Conservation (phyloP, 2,329 filamentous ascomycete genomes). For the Lasiodiplodia citricola region DNA sequence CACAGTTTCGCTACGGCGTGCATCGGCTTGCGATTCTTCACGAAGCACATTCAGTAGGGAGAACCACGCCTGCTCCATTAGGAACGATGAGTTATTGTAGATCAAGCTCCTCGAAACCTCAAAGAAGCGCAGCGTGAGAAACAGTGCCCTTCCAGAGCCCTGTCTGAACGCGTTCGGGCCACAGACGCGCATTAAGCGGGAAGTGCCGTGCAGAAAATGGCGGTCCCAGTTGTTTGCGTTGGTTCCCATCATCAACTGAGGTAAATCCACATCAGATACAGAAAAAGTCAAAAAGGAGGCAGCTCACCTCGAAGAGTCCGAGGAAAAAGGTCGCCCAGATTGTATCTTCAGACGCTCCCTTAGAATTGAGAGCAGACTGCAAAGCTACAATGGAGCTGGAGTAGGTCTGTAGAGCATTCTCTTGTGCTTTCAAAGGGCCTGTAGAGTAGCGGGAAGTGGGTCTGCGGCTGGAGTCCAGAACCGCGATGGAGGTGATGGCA, state of each 20-base stretch:
- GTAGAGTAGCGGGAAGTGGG: background rate
- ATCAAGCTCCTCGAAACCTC: background rate
- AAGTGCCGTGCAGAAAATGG: slow-evolving; percentile 19
- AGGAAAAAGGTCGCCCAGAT: slow-evolving; percentile 5
- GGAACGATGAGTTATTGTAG: background rate
- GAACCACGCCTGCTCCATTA: background rate
- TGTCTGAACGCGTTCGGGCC: background rate
- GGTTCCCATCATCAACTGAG: slow-evolving; percentile 9
- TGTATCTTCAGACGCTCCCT: background rate
- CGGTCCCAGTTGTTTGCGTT: slow-evolving; percentile 5
- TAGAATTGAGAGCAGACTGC: background rate
- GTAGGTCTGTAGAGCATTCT: background rate
- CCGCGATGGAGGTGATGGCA: background rate
- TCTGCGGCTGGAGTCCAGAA: slow-evolving; percentile 1
- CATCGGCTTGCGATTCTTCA: background rate
- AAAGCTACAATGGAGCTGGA: background rate
- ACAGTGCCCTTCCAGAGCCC: background rate
- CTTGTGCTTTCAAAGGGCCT: background rate
- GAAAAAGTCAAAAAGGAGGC: background rate
- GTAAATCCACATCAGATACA: background rate
- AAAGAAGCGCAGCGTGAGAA: background rate
- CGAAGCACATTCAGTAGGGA: background rate
- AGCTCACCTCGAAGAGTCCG: background rate
- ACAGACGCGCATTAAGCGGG: background rate
- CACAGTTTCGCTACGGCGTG: background rate